Conservation (phyloP, 257 asterid genomes). For the Nicotiana paniculata region DNA sequence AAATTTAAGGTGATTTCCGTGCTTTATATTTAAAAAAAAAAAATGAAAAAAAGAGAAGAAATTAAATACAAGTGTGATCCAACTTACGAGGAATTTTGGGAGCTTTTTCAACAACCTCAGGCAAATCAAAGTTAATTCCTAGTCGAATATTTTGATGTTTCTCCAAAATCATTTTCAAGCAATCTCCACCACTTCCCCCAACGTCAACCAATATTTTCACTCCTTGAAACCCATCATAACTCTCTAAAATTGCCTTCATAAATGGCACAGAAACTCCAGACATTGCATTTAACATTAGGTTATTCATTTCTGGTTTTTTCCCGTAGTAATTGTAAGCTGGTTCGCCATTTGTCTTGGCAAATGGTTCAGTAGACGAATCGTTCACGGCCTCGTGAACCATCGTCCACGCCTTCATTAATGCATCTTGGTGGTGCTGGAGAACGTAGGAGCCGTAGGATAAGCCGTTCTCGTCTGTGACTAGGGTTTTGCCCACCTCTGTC, state of each 20-base stretch:
- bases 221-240: conserved; percentile 24
- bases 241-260: conserved; percentile 19
- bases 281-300: conserved; percentile 26
- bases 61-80: neutral
- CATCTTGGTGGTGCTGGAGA: conserved; percentile 28
- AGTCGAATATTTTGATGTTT: conserved; percentile 12
- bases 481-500: conserved; percentile 23
- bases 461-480: conserved; percentile 13
- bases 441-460: conserved; percentile 20
- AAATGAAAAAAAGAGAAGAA: neutral
- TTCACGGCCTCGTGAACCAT: conserved; percentile 23
- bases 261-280: conserved; percentile 28
- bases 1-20: too few species aligned
- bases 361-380: conserved; percentile 21
- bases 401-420: conserved; percentile 24
- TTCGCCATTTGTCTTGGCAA: conserved; percentile 20
- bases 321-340: conserved; percentile 20
- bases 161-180: conserved; percentile 21
- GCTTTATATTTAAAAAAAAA: too few species aligned
- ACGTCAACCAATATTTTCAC: conserved; percentile 23
- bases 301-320: conserved; percentile 18
- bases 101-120: conserved; percentile 25
- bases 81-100: conserved; percentile 16
- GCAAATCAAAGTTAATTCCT: conserved; percentile 29
- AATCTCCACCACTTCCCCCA: conserved; percentile 29